Conservation (phyloP, 306 rosid species). For the Pachyrhizus erosus region DNA sequence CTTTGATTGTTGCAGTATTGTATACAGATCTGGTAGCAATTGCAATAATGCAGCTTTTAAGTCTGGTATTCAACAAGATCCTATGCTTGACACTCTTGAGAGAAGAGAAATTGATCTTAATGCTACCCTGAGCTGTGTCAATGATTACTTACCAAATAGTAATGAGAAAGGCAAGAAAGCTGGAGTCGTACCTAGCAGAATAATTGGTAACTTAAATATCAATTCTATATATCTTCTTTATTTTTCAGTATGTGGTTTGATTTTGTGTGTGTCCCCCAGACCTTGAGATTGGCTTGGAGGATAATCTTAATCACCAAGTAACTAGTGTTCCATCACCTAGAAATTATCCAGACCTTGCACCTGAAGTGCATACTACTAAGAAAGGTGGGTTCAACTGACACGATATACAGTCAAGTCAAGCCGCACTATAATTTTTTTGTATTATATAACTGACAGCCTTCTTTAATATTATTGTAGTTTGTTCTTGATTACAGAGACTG, state of each 20-base stretch:
- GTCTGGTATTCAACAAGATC: constrained; percentile 55
- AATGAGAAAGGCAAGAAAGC: constrained; percentile 57
- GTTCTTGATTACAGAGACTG: constrained; percentile 45
- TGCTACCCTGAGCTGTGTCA: constrained; percentile 44
- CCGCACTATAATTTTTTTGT: constrained; percentile 16
- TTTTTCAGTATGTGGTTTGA: constrained; percentile 36
- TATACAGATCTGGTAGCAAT: constrained; percentile 47
- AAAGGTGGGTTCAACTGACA: constrained; percentile 53
- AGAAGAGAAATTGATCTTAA: constrained; percentile 58
- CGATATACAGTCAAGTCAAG: constrained; percentile 9
- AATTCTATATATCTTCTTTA: constrained; percentile 38
- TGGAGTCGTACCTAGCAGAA: constrained; percentile 46
- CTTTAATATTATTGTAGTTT: constrained; percentile 15
- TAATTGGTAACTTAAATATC: constrained; percentile 59
- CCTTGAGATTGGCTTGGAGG: constrained; percentile 53
- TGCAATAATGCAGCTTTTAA: constrained; percentile 46
- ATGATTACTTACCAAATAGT: constrained; percentile 46
- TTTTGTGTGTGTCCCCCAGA: constrained; percentile 53
- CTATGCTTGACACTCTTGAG: constrained; percentile 49
- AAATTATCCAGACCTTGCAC: constrained; percentile 44
- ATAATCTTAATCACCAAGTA: constrained; percentile 45
- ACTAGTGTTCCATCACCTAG: constrained; percentile 42
- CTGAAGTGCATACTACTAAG: constrained; percentile 48
- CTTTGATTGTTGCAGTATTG: constrained; percentile 37
- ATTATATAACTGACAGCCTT: constrained; percentile 17